phyloP scores from a whole-genome alignment of 805 yeast species.

The Cyberlindnera mycetangii region DNA sequence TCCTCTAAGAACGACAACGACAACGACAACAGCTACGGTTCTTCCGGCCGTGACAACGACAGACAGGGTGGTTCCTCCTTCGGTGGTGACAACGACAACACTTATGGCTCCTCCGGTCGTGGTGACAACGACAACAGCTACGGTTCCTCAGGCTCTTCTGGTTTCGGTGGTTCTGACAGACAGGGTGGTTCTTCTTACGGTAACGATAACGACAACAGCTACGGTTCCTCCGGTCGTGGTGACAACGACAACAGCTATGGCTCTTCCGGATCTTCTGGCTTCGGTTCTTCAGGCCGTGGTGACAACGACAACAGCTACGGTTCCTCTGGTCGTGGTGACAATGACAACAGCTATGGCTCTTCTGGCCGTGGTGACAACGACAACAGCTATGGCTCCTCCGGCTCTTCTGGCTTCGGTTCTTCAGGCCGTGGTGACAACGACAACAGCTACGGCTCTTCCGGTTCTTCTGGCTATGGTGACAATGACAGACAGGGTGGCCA shows the following conservation, averaged over 20 bases:
- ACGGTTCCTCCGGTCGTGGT: background rate
- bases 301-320: no score
- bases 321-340: background rate
- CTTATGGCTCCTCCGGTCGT: no score
- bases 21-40: background rate
- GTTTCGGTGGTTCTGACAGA: background rate
- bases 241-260: no score
- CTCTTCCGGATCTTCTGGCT: no score
- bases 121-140: conserved; percentile 2
- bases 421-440: no score
- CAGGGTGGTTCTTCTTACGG: no score
- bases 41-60: background rate
- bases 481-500: background rate
- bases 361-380: background rate
- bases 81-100: background rate
- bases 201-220: no score
- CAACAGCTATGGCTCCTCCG: no score
- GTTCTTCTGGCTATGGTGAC: background rate
- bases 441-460: no score
- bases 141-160: no score
- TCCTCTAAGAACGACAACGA: background rate
- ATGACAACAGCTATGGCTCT: no score
- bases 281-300: no score
- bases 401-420: conserved; percentile 1
- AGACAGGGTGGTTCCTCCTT: background rate